These are phyloP conservation scores for grape (Vitis vinifera) DNA, from an alignment of 164 flowering plant genomes.

Conservation along the genomic window DNA sequence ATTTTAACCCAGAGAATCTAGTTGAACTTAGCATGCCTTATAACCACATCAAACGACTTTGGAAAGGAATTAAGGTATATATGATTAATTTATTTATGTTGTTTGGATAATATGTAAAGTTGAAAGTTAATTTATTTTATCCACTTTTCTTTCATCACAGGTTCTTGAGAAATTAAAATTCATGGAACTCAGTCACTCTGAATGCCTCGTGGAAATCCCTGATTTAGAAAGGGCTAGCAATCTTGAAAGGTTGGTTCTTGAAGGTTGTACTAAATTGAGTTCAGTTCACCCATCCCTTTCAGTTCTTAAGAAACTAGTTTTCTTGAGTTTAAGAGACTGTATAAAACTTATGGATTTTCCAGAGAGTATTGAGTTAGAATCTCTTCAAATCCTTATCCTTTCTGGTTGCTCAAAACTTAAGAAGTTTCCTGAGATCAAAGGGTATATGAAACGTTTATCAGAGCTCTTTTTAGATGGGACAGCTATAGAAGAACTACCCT, in stretches of 20 bases:
- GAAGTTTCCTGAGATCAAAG: too few relatives aligned
- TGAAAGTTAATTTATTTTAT: too few relatives aligned
- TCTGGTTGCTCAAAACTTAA: too few relatives aligned
- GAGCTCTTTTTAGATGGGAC: too few relatives aligned
- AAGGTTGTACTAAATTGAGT: slow-evolving; percentile 14
- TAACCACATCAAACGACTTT: slow-evolving; percentile 9
- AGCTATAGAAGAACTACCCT: too few relatives aligned
- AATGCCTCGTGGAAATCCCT: not conserved
- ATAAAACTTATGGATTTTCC: slow-evolving; percentile 11
- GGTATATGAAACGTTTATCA: too few relatives aligned
- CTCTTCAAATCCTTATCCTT: not conserved
- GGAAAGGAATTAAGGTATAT: slow-evolving; percentile 10
- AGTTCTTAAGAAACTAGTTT: slow-evolving; percentile 1
- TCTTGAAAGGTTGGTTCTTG: slow-evolving; percentile 12
- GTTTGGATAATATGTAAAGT: not conserved
- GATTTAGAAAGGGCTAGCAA: not conserved
- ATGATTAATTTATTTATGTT: not conserved
- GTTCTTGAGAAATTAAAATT: slow-evolving; percentile 6
- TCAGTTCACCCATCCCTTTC: slow-evolving; percentile 14
- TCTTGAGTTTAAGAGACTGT: slow-evolving; percentile 9
- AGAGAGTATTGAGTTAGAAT: not conserved
- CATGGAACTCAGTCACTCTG: slow-evolving; percentile 10
- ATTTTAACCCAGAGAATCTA: slow-evolving; percentile 4
- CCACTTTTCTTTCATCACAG: not conserved
- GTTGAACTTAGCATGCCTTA: slow-evolving; percentile 14